phyloP scores from a whole-genome alignment of 1,284 basidiomycete genomes.

The Cutaneotrichosporon arboriforme region DNA sequence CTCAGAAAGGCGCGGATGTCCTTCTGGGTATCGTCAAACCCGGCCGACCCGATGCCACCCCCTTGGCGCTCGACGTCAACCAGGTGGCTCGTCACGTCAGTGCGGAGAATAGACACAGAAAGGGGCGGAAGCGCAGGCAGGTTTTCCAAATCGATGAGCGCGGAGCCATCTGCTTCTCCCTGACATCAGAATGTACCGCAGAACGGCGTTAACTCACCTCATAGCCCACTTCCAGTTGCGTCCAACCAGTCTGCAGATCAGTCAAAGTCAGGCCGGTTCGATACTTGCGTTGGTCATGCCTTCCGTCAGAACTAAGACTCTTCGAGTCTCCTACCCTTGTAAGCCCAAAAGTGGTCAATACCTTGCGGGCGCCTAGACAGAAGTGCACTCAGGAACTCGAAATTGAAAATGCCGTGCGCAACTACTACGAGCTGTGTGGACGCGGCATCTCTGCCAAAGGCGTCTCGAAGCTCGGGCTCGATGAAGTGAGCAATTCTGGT shows the following conservation, averaged over 20 bases:
- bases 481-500: constrained; percentile 39
- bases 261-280: constrained; percentile 2
- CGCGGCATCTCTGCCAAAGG: constrained; percentile 21
- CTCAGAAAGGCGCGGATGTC: constrained; percentile 71
- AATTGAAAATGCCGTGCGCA: constrained; percentile 50
- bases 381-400: constrained; percentile 42
- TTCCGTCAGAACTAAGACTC: constrained; percentile 6
- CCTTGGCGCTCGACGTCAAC: constrained; percentile 58
- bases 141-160: background rate
- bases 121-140: constrained; percentile 23
- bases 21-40: constrained; percentile 67
- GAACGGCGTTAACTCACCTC: constrained; percentile 18
- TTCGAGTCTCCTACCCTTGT: constrained; percentile 29
- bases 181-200: background rate
- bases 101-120: constrained; percentile 31
- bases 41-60: constrained; percentile 67
- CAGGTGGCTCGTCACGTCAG: constrained; percentile 47
- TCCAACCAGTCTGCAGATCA: constrained; percentile 54
- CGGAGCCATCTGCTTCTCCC: constrained; percentile 1
- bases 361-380: constrained; percentile 40
- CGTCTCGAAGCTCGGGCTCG: constrained; percentile 35
- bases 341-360: constrained; percentile 42
- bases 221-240: constrained; percentile 47
- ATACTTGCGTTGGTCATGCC: constrained; percentile 48
- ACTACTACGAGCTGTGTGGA: constrained; percentile 41